These are phyloP conservation scores for Solanum ossicruentum DNA, from an alignment of 257 asterid genomes.

Conservation along the genomic window DNA sequence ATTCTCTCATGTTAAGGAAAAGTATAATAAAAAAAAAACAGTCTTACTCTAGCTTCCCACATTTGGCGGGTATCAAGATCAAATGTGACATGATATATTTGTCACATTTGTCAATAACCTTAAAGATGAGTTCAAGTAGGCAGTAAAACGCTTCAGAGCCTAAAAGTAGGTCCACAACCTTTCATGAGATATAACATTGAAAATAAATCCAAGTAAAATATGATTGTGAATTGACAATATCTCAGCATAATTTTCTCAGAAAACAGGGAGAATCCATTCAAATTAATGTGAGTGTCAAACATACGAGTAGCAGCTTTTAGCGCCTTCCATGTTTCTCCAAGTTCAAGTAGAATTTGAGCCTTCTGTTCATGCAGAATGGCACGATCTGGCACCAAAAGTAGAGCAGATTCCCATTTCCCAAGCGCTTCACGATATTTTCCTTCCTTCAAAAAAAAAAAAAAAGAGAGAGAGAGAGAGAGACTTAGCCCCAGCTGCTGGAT, in stretches of 20 bases:
- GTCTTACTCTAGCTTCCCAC: neutral
- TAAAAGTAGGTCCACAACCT: neutral
- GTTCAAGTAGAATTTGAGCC: constrained; percentile 82
- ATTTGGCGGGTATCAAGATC: neutral
- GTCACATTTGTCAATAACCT: neutral
- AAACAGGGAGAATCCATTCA: neutral
- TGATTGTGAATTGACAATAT: neutral
- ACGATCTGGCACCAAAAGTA: constrained; percentile 52
- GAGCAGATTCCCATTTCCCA: constrained; percentile 84
- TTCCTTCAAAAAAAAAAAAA: constrained; percentile 29
- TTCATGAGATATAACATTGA: neutral
- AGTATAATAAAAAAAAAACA: neutral
- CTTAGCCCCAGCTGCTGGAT: neutral
- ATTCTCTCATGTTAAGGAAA: neutral
- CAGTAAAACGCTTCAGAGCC: neutral
- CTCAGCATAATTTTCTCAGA: neutral
- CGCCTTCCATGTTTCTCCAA: constrained; percentile 84
- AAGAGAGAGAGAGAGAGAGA: too few species aligned
- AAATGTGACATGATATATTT: neutral
- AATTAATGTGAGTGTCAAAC: constrained; percentile 7
- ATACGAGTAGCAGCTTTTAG: constrained; percentile 73
- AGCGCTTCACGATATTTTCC: constrained; percentile 75
- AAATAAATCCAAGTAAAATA: neutral
- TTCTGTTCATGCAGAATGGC: constrained; percentile 83
- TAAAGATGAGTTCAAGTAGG: neutral